These are phyloP conservation scores for Alternaria gansuensis DNA, from an alignment of 2,329 filamentous ascomycete species.

Conservation along the genomic window DNA sequence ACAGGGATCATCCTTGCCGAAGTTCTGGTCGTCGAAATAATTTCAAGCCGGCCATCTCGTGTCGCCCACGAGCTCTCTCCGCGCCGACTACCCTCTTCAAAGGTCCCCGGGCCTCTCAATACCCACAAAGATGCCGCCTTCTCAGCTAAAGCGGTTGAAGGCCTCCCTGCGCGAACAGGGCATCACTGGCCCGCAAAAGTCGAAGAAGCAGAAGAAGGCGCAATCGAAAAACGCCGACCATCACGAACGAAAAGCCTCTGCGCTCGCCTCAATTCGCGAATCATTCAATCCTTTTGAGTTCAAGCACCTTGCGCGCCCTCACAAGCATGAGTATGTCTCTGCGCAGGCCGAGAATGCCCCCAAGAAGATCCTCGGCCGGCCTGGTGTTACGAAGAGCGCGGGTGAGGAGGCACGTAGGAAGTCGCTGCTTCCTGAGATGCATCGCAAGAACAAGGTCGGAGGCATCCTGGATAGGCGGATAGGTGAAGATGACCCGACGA, in stretches of 20 bases:
- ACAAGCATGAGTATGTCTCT: constrained; percentile 86
- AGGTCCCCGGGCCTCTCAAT: constrained; percentile 1
- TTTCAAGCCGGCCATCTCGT: constrained; percentile 19
- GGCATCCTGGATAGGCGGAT: constrained; percentile 93
- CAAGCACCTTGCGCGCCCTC: constrained; percentile 77
- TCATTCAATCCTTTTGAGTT: constrained; percentile 98
- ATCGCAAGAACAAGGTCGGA: constrained; percentile 87
- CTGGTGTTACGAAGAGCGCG: constrained; percentile 82
- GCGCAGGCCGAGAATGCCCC: constrained; percentile 64
- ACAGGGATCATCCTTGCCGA: constrained; percentile 27
- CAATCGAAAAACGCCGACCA: constrained; percentile 75
- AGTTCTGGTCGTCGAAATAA: constrained; percentile 34
- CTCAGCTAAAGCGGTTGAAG: constrained; percentile 95
- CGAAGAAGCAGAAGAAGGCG: constrained; percentile 87
- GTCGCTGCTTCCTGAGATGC: constrained; percentile 89
- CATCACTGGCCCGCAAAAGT: constrained; percentile 88
- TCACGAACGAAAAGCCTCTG: constrained; percentile 77
- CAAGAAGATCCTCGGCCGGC: constrained; percentile 71
- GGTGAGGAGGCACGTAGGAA: constrained; percentile 87
- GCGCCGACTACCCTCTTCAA: not conserved
- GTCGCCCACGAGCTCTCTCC: constrained; percentile 12
- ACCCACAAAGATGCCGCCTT: constrained; percentile 76
- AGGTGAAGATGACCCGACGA: constrained; percentile 91
- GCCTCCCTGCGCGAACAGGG: constrained; percentile 88
- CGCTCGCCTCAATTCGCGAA: constrained; percentile 86